Percentiles rank a stretch among this genome's conserved stretches.
Evolutionary conservation across 768 basidiomycete species (phyloP).

Genomic region (Pisolithus albus): DNA sequence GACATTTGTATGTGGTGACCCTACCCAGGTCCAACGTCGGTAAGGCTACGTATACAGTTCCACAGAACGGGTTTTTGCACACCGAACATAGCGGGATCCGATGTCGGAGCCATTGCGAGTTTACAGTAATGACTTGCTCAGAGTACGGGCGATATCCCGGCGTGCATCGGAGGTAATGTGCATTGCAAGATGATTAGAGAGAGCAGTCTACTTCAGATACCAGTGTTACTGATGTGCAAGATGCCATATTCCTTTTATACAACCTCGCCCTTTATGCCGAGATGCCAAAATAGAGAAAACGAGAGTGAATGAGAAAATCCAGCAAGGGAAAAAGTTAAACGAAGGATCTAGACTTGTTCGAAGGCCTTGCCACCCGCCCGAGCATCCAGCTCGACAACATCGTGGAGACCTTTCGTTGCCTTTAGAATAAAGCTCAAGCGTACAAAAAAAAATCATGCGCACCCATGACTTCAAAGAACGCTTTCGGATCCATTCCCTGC

Average conservation of each 20-base stretch:
- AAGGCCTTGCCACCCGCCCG: conserved; percentile 56
- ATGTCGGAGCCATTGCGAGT: too few species aligned
- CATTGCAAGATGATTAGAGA: conserved; percentile 16
- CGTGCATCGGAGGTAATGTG: conserved; percentile 6
- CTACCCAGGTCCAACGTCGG: too few species aligned
- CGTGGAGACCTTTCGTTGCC: conserved; percentile 38
- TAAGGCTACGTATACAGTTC: too few species aligned
- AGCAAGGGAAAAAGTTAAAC: background rate
- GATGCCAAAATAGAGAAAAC: background rate
- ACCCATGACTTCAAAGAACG: conserved; percentile 77
- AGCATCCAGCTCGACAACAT: conserved; percentile 48
- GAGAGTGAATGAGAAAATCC: background rate
- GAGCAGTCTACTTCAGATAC: conserved; percentile 7
- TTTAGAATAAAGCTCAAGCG: background rate
- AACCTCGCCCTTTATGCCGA: background rate
- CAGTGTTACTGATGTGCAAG: conserved; percentile 9
- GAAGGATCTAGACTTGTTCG: conserved; percentile 34
- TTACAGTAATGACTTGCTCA: too few species aligned
- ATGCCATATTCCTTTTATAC: conserved; percentile 8
- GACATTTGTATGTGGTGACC: too few species aligned
- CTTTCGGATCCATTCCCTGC: conserved; percentile 68
- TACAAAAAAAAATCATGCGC: conserved; percentile 11
- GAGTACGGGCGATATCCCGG: too few species aligned
- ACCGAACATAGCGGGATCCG: too few species aligned
- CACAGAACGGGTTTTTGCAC: too few species aligned